Conservation (phyloP, 148 eudicot species). For the Cornus kousa region DNA sequence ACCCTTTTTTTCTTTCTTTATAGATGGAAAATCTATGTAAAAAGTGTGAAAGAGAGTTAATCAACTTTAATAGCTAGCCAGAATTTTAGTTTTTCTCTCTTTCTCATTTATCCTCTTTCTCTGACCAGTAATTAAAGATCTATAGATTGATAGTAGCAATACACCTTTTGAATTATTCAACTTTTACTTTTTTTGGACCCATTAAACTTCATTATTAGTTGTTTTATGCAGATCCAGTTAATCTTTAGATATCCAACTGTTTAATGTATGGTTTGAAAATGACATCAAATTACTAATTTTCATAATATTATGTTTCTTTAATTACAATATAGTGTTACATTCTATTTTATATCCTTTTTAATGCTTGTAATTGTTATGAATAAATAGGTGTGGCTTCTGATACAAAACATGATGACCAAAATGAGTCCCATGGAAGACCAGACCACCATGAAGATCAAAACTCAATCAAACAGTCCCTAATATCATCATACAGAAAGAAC, state of each 20-base stretch:
- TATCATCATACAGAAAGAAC: slow-evolving; percentile 56
- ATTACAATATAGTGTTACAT: neutral
- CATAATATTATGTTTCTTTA: neutral
- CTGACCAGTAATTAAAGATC: neutral
- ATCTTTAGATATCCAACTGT: neutral
- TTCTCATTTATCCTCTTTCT: neutral
- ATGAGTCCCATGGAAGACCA: slow-evolving; percentile 29
- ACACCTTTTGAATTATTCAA: neutral
- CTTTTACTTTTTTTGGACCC: neutral
- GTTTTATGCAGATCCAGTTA: neutral
- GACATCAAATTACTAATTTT: no score
- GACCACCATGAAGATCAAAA: slow-evolving; percentile 49
- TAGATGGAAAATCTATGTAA: no score
- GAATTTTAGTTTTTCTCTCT: neutral
- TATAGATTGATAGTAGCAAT: neutral
- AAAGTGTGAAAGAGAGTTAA: no score
- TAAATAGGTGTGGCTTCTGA: slow-evolving; percentile 48
- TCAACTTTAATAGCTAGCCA: no score
- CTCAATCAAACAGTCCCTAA: slow-evolving; percentile 52
- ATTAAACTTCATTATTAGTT: neutral
- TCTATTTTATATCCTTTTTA: neutral
- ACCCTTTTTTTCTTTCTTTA: no score
- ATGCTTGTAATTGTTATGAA: neutral
- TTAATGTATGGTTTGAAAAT: no score
- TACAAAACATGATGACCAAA: slow-evolving; percentile 42